phyloP scores from a whole-genome alignment of 2,329 filamentous ascomycete species.

The Nigrospora osmanthi region DNA sequence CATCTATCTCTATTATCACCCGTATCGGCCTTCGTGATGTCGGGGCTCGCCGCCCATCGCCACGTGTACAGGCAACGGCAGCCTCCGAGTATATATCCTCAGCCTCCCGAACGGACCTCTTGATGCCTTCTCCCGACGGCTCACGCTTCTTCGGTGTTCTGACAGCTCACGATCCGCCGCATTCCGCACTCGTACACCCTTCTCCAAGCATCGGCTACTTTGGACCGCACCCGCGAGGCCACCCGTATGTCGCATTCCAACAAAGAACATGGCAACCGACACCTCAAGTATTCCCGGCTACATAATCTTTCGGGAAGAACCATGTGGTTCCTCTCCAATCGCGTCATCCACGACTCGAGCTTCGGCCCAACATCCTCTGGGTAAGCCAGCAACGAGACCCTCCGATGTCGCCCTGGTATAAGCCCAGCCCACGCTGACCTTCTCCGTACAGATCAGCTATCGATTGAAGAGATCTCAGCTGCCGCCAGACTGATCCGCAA shows the following conservation, averaged over 20 bases:
- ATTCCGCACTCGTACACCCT: background rate
- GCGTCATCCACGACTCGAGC: conserved; percentile 13
- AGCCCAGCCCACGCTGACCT: conserved; percentile 3
- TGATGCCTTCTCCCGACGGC: no score
- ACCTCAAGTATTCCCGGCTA: conserved; percentile 35
- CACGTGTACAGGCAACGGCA: no score
- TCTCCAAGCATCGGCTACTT: background rate
- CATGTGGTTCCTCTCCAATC: conserved; percentile 26
- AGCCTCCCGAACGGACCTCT: no score
- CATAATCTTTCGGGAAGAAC: conserved; percentile 35
- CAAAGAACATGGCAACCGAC: conserved; percentile 29
- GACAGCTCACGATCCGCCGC: no score
- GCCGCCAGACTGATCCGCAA: conserved; percentile 41
- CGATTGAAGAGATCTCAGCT: conserved; percentile 42
- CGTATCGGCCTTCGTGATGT: no score
- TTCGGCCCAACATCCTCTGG: conserved; percentile 26
- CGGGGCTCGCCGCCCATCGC: no score
- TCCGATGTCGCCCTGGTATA: background rate
- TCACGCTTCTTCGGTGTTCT: no score
- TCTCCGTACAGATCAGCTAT: conserved; percentile 38
- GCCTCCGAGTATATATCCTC: no score
- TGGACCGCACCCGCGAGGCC: background rate
- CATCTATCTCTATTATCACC: no score
- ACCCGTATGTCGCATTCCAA: conserved; percentile 5
- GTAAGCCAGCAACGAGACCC: conserved; percentile 9